Conservation (phyloP, 768 basidiomycete genomes). For the Dioszegia aurantiaca region DNA sequence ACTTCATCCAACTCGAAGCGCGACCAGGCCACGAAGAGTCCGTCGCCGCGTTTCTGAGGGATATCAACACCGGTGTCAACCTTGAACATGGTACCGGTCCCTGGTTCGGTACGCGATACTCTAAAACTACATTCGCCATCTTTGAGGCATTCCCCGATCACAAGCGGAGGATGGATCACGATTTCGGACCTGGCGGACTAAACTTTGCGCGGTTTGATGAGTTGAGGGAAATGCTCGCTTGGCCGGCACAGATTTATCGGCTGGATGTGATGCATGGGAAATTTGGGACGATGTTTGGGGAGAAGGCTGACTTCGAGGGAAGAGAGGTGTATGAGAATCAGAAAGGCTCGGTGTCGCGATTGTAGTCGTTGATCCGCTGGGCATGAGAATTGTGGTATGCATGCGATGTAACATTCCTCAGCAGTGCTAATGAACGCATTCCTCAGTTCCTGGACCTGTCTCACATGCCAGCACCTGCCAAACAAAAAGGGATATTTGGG, state of each 20-base stretch:
- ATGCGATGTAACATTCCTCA: too few relatives aligned
- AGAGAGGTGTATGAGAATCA: background rate
- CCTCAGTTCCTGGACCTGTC: too few relatives aligned
- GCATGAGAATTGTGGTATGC: too few relatives aligned
- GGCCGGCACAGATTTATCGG: constrained; percentile 3
- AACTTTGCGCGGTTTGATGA: background rate
- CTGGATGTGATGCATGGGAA: constrained; percentile 5
- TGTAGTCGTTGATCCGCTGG: too few relatives aligned
- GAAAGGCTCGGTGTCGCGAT: too few relatives aligned
- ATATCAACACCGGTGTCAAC: constrained; percentile 3
- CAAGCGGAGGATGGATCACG: background rate
- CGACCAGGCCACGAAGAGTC: background rate
- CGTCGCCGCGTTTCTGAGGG: background rate
- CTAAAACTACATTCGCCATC: background rate
- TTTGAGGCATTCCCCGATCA: background rate
- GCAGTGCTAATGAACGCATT: too few relatives aligned
- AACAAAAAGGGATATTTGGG: constrained; percentile 14
- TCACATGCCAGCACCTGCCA: too few relatives aligned
- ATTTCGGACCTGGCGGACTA: background rate
- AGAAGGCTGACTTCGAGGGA: background rate
- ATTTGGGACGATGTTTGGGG: constrained; percentile 2
- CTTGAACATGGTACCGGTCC: background rate
- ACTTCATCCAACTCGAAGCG: constrained; percentile 2
- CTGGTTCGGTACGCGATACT: constrained; percentile 1
- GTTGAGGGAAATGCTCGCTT: background rate